Base-by-base conservation (phyloP, 2,329 filamentous ascomycete genomes). In the Alternaria sp. region DNA sequence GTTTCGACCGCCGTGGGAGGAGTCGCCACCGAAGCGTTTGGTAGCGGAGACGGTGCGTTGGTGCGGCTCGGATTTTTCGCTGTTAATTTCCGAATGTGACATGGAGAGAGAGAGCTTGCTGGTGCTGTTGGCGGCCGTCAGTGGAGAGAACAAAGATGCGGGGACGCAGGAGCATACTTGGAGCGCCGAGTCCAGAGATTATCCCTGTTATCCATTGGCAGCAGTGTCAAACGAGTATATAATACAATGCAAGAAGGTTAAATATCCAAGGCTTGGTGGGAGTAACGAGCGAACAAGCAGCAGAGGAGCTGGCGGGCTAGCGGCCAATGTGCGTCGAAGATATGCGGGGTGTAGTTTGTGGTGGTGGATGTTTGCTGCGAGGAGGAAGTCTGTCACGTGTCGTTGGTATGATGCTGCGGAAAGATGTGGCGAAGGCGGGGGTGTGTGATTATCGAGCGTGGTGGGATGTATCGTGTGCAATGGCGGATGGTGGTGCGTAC, bases 61-160 rank as follows among this genome's bases (percentile, higher is more conserved):
- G 80, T 85, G 83, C 77, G 85, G 75, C 67, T 86, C 84, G 56
- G 78, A 69, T 80, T 86, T 85, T 73, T 79, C 80, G 73, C 85
- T 83, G 67, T 74, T 76, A 62, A 71, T 83, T 73, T 86, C 84
- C 72, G 85, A 82, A 77, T 88, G 87, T 77, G 88, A 84, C 79
- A 92, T 96, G 73, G 93, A 90, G 68, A 98, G 87, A 72, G 93
- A 97, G 82, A 97, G 91, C 85, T 97, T 98, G 87, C 89, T 92
- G 82, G 88, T 88, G 85, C 91, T 96, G 77, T 62, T 57, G 69
- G 67, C 59, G 58, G 75, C 60, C 73, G 75, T 79, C 63, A 79
- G 76, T 72, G 32, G 46, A 26, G 57, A 61, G 40, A 44, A 49
- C 53, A 45, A 63, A 32, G 65, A 51, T 63, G 69, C 67, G 68